Evolutionary conservation across 306 rosid species (phyloP), one percentile per base, ranked within the genome.

Genomic region (Trichosanthes truncata): DNA sequence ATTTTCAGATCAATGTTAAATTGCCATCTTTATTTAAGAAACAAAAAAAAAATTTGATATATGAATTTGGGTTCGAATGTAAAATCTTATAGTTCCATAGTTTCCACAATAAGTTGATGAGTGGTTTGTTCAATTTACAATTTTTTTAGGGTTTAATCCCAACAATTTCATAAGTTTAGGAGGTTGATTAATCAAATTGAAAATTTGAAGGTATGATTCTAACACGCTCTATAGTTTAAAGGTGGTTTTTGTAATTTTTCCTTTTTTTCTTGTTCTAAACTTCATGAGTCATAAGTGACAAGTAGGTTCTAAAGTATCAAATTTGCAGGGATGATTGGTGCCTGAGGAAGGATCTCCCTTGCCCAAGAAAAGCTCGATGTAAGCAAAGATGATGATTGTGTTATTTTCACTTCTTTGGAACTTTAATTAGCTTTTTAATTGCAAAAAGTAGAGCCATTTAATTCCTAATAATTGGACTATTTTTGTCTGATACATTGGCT

Each of bases 321-420:
- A 84, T 57, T 79, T 77, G 43, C 75, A 90, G 97, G 46, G 51
- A 21, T 41, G 0, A 23, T 13, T 83, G 88, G 86, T 95, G 97
- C 85, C 81, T 92, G 79, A 80, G 84, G 90, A 84, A 62, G 85
- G 85, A 46, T 86, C 90, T 91, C 26, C 92, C 93, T 41, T 95
- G 97, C 71, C 76, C 89, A 7, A 63, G 61, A 68, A 85, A 84
- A 80, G 74, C 88, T 1, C 56, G 76, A 79, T 31, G 97, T 95
- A 82, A 84, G 97, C 79, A 55, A 73, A 81, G 21, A 85, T 46
- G 60, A 60, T 29, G 2, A 29, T 29, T 29, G 49, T 78, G 45
- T 45, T 0, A 33, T 51, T 63, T 7, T 60, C 45, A 36, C 35
- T 35, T 46, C 6, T 8, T 35, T 17, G 13, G 68, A 76, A 29